Conservation (phyloP, 2,329 filamentous ascomycete genomes). For the Colletotrichum sp. region DNA sequence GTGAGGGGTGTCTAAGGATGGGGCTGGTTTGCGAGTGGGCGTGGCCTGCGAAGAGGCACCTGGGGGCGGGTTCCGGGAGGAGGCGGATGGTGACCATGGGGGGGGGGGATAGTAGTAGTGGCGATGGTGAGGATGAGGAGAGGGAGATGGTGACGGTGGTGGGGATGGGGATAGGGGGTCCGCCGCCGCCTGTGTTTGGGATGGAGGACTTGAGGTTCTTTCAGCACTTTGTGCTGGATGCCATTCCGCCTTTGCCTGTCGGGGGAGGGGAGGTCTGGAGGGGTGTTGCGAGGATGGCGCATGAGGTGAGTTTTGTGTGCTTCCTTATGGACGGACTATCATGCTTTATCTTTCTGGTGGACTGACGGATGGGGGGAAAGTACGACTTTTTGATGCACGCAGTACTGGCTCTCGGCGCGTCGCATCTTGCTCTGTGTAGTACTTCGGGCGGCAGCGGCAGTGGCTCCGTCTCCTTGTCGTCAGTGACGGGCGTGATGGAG, state of each 20-base stretch:
- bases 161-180: background rate
- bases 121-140: background rate
- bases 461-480: background rate
- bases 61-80: background rate
- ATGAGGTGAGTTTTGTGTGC: slow-evolving; percentile 29
- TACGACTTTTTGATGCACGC: slow-evolving; percentile 46
- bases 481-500: slow-evolving; percentile 25
- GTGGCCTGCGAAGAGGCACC: slow-evolving; percentile 21
- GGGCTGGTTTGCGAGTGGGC: slow-evolving; percentile 41
- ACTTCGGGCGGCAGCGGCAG: background rate
- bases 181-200: slow-evolving; percentile 31
- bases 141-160: background rate
- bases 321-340: background rate
- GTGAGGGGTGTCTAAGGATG: slow-evolving; percentile 38
- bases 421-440: slow-evolving; percentile 35
- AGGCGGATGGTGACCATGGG: background rate
- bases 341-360: background rate
- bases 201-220: slow-evolving; percentile 55
- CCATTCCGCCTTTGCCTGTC: slow-evolving; percentile 45
- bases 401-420: slow-evolving; percentile 45
- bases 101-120: background rate
- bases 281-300: slow-evolving; percentile 39
- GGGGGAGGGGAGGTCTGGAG: slow-evolving; percentile 40
- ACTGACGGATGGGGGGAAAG: slow-evolving; percentile 26
- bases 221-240: slow-evolving; percentile 54